phyloP scores from a whole-genome alignment of 1,284 basidiomycete species.

The Lignosus rhinocerotis region DNA sequence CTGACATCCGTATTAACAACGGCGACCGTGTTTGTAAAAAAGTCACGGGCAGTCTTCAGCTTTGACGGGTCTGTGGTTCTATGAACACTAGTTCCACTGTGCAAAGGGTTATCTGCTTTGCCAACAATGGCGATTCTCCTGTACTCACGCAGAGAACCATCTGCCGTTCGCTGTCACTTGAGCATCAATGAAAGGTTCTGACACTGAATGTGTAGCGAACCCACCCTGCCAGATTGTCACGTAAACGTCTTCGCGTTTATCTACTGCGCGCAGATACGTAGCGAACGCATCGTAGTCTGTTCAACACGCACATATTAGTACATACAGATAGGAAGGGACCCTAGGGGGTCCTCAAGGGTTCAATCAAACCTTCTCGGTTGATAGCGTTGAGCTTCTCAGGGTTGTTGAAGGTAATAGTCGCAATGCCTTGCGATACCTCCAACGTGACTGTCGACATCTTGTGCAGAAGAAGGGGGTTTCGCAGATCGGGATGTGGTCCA shows the following conservation, averaged over 20 bases:
- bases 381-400: conserved; percentile 63
- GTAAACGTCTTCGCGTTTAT: conserved; percentile 60
- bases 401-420: conserved; percentile 67
- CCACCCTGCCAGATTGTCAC: conserved; percentile 69
- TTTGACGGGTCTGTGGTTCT: neutral
- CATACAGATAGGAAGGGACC: no score
- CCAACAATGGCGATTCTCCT: neutral
- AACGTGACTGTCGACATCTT: conserved; percentile 38
- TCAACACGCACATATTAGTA: neutral
- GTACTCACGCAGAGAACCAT: conserved; percentile 71
- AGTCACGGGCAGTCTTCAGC: conserved; percentile 42
- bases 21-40: conserved; percentile 44
- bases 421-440: conserved; percentile 56
- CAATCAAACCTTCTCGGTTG: conserved; percentile 47
- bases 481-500: no score
- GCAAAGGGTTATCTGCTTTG: neutral
- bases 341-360: neutral
- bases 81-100: conserved; percentile 26
- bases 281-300: conserved; percentile 66
- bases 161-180: conserved; percentile 53
- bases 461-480: no score
- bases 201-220: conserved; percentile 11
- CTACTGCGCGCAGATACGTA: conserved; percentile 55
- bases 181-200: neutral
- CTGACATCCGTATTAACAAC: conserved; percentile 59